Percentiles rank a stretch among this genome's conserved stretches.
Evolutionary conservation across 306 rosid genomes (phyloP).

Genomic region (Corylus heterophylla): DNA sequence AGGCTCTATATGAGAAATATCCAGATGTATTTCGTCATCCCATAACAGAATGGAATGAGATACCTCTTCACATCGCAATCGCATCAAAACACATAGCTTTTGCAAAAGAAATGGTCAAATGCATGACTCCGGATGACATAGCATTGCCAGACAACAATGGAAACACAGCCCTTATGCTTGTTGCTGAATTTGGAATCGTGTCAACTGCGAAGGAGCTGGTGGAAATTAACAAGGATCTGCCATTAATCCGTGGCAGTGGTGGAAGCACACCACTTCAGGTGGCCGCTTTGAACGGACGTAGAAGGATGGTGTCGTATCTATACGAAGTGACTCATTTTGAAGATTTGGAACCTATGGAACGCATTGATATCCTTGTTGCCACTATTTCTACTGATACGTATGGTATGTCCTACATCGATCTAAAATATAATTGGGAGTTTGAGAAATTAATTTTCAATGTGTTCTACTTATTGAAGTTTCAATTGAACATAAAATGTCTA

Average conservation of each 20-base stretch:
- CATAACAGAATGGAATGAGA: neutral
- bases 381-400: neutral
- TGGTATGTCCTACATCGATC: neutral
- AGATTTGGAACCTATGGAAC: rapidly evolving
- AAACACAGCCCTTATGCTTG: conserved; percentile 19
- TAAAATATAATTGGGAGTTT: no score
- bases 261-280: conserved; percentile 2
- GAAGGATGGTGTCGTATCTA: conserved; percentile 6
- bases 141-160: neutral
- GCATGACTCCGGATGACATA: neutral
- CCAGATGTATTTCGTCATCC: neutral
- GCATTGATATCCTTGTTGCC: neutral
- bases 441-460: no score
- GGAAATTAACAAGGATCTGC: neutral
- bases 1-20: neutral
- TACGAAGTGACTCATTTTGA: neutral
- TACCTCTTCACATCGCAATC: conserved; percentile 23
- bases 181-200: conserved; percentile 15
- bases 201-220: conserved; percentile 12
- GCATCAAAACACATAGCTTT: conserved; percentile 7
- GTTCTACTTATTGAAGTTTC: no score
- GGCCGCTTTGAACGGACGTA: conserved; percentile 12
- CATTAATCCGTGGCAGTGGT: neutral
- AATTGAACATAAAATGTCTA: no score
- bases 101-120: conserved; percentile 9